These are phyloP conservation scores for Boletus sp. DNA, from an alignment of 768 basidiomycete species.

Conservation along the genomic window DNA sequence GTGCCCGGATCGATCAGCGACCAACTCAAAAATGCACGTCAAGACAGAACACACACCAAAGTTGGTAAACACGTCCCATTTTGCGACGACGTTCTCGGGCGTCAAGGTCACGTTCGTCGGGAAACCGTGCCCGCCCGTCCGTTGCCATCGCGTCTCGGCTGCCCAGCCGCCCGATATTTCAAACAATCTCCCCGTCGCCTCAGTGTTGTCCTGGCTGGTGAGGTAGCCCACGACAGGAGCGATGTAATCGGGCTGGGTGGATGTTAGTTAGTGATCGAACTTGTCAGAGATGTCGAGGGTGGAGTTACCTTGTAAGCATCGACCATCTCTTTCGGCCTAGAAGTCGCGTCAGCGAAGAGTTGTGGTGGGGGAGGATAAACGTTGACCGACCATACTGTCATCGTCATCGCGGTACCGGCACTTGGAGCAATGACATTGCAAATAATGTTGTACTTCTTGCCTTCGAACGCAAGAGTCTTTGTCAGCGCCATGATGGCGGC, in stretches of 20 bases:
- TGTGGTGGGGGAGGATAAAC: neutral
- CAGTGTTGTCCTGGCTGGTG: constrained; percentile 73
- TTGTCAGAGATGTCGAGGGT: neutral
- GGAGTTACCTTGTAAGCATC: constrained; percentile 75
- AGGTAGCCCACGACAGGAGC: constrained; percentile 93
- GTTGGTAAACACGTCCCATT: constrained; percentile 81
- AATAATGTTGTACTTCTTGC: constrained; percentile 85
- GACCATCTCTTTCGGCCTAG: constrained; percentile 78
- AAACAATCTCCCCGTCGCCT: constrained; percentile 72
- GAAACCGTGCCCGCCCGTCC: constrained; percentile 84
- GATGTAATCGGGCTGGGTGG: constrained; percentile 74
- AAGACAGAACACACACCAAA: constrained; percentile 55
- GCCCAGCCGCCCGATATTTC: constrained; percentile 92
- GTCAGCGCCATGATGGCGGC: constrained; percentile 89
- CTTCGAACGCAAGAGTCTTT: constrained; percentile 87
- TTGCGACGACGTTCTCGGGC: constrained; percentile 74
- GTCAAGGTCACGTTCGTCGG: constrained; percentile 69
- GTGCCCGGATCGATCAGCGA: neutral
- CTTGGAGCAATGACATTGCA: constrained; percentile 86
- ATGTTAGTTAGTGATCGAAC: neutral
- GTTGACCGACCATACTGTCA: constrained; percentile 61
- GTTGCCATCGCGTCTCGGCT: constrained; percentile 90
- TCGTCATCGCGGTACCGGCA: constrained; percentile 90
- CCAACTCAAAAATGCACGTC: neutral
- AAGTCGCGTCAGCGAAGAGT: neutral